Percentiles rank a stretch among this genome's conserved stretches.
These are phyloP conservation scores for Helichrysum umbraculigerum DNA, from an alignment of 129 eudicot species.

Conservation along the genomic window DNA sequence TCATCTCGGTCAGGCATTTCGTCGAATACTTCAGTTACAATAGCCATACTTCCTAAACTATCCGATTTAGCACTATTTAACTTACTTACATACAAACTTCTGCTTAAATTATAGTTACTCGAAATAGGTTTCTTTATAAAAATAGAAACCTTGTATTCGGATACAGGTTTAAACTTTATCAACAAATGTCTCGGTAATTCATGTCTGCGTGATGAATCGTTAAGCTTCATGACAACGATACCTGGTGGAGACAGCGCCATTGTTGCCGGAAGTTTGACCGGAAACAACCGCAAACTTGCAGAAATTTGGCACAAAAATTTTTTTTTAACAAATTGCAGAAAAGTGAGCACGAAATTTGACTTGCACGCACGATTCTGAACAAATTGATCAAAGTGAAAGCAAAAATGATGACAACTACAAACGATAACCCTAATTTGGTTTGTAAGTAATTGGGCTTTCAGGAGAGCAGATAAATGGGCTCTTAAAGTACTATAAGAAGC, in stretches of 20 bases:
- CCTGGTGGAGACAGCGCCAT: conserved; percentile 31
- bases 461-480: not conserved
- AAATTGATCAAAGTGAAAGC: conserved; percentile 6
- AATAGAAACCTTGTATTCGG: conserved; percentile 4
- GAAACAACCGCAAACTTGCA: not conserved
- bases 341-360: not conserved
- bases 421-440: conserved; percentile 19
- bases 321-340: not conserved
- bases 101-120: conserved; percentile 6
- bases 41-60: conserved; percentile 19
- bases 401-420: not conserved
- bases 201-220: conserved; percentile 21
- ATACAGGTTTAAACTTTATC: conserved; percentile 10
- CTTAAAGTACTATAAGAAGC: no score
- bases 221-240: conserved; percentile 11
- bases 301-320: not conserved
- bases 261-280: not conserved
- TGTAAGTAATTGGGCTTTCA: conserved; percentile 11
- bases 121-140: not conserved
- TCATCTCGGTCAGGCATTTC: conserved; percentile 28
- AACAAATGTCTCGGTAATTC: conserved; percentile 6
- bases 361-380: not conserved
- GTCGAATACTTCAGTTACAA: conserved; percentile 21
- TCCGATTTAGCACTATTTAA: conserved; percentile 29
- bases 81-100: conserved; percentile 18